phyloP scores from a whole-genome alignment of 106 monocot genomes.

The Platanthera zijinensis region DNA sequence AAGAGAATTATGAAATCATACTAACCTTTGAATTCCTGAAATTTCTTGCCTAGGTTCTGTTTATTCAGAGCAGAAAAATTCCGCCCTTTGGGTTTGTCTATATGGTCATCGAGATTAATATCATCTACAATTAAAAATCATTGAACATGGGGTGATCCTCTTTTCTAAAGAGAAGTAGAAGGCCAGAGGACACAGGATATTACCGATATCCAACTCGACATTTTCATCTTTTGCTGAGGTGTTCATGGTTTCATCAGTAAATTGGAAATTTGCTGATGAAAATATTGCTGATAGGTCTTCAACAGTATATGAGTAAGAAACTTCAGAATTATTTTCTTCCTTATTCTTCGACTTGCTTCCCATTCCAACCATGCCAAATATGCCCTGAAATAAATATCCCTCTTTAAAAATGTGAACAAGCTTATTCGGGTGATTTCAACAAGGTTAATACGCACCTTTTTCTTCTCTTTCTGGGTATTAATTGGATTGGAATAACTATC shows the following conservation, averaged over 20 bases:
- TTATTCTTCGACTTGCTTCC: slow-evolving; percentile 42
- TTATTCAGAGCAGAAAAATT: slow-evolving; percentile 41
- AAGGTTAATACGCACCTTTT: slow-evolving; percentile 42
- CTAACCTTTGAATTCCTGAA: slow-evolving; percentile 57
- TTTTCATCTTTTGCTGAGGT: slow-evolving; percentile 24
- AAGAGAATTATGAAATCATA: neutral
- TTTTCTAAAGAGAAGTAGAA: neutral
- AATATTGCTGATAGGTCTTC: slow-evolving; percentile 44
- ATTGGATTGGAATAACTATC: slow-evolving; percentile 19
- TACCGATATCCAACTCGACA: slow-evolving; percentile 58
- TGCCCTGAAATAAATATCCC: slow-evolving; percentile 32
- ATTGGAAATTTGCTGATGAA: slow-evolving; percentile 37
- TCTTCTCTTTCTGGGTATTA: slow-evolving; percentile 54
- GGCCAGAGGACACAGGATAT: neutral
- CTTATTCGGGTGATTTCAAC: neutral
- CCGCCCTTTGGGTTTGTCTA: slow-evolving; percentile 43
- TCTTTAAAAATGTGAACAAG: slow-evolving; percentile 4
- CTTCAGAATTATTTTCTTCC: slow-evolving; percentile 23
- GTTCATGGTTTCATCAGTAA: slow-evolving; percentile 15
- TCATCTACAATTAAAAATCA: slow-evolving; percentile 37
- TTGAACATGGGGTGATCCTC: neutral
- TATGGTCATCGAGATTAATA: slow-evolving; percentile 50
- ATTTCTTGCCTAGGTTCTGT: slow-evolving; percentile 46
- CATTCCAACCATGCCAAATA: slow-evolving; percentile 40
- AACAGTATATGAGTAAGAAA: slow-evolving; percentile 12